phyloP scores from a whole-genome alignment of 78 protist genomes.

The Paratrimastix pyriformis region DNA sequence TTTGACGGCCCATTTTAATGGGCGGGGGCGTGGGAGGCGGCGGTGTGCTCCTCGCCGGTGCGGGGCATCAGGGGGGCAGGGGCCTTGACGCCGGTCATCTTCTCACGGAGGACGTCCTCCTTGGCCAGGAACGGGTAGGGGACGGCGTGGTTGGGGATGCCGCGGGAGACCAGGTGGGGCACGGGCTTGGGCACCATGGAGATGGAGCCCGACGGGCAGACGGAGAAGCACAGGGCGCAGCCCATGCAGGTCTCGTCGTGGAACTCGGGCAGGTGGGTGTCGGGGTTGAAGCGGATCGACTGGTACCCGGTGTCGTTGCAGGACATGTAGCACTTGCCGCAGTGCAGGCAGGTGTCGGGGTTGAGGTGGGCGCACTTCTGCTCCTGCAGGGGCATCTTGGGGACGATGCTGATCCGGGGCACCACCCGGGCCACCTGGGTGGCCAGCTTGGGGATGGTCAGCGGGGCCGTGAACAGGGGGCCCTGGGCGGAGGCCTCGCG shows the following conservation, averaged over 20 bases:
- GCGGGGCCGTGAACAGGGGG: too few relatives aligned
- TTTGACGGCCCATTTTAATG: too few relatives aligned
- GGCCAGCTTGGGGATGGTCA: background rate
- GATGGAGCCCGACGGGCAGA: constrained; percentile 1
- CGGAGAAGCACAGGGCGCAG: constrained; percentile 10
- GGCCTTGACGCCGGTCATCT: too few relatives aligned
- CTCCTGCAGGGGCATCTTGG: background rate
- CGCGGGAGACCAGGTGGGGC: too few relatives aligned
- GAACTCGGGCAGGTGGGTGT: background rate
- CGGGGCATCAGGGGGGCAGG: too few relatives aligned
- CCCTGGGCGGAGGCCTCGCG: too few relatives aligned
- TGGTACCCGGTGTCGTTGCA: constrained; percentile 22
- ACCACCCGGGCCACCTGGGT: background rate
- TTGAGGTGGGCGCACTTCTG: background rate
- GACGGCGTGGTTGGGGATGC: too few relatives aligned
- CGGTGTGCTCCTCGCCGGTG: too few relatives aligned
- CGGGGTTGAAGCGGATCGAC: background rate
- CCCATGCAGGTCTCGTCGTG: constrained; percentile 12
- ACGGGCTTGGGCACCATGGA: background rate
- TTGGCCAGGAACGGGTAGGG: too few relatives aligned
- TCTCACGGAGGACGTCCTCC: too few relatives aligned
- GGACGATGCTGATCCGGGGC: background rate
- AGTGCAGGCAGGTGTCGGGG: constrained; percentile 14
- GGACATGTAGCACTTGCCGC: constrained; percentile 5
- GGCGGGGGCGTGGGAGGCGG: too few relatives aligned